phyloP scores from a whole-genome alignment of 768 basidiomycete genomes.

The Tylopilus intermedius region DNA sequence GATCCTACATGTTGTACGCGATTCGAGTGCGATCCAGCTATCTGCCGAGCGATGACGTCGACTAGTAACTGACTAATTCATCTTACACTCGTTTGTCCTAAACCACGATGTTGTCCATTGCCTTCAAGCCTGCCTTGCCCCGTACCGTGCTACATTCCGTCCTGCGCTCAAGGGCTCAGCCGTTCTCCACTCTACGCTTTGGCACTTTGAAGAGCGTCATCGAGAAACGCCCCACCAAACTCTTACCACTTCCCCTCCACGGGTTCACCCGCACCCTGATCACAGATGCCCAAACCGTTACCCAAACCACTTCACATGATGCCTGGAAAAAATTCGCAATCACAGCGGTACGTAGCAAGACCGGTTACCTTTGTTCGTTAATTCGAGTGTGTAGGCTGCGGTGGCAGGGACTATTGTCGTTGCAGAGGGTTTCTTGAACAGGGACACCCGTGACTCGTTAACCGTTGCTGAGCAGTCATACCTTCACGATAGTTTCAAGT shows the following conservation, averaged over 20 bases:
- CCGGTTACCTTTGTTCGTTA: background rate
- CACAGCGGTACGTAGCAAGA: constrained; percentile 42
- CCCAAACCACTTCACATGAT: constrained; percentile 36
- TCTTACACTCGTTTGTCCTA: background rate
- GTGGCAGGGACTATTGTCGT: constrained; percentile 68
- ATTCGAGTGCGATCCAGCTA: no score
- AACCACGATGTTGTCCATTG: constrained; percentile 17
- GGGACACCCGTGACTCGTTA: constrained; percentile 70
- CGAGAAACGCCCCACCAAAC: constrained; percentile 25
- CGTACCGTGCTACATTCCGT: constrained; percentile 21
- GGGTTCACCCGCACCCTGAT: constrained; percentile 43
- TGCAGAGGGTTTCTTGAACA: constrained; percentile 63
- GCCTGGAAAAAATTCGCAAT: constrained; percentile 48
- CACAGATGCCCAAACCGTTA: constrained; percentile 40
- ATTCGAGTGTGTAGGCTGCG: constrained; percentile 44
- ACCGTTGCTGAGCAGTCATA: constrained; percentile 59
- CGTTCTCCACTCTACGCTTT: constrained; percentile 17
- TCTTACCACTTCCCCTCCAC: constrained; percentile 21
- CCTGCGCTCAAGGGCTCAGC: constrained; percentile 14
- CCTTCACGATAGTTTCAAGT: constrained; percentile 75
- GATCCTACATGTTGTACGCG: no score
- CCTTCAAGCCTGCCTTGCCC: constrained; percentile 13
- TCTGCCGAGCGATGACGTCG: constrained; percentile 12
- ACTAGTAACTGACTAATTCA: constrained; percentile 12
- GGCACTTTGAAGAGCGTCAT: constrained; percentile 22